Conservation (phyloP, 371 early-diverging fungal species). For the Phascolomyces articulosus region DNA sequence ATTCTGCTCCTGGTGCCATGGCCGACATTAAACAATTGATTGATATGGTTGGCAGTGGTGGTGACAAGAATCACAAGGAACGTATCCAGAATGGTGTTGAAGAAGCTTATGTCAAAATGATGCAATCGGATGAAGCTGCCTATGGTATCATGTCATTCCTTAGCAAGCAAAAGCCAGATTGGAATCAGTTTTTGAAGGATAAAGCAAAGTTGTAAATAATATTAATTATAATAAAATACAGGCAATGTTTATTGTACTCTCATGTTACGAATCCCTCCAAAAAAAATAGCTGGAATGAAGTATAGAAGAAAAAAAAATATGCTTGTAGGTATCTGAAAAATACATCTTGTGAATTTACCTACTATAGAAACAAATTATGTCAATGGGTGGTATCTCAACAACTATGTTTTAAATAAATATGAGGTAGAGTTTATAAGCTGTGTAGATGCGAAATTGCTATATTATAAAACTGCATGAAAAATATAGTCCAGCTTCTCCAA, state of each 20-base stretch:
- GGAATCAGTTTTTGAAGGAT: slow-evolving; percentile 49
- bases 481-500: too few species aligned
- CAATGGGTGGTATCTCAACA: too few species aligned
- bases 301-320: too few species aligned
- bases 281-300: too few species aligned
- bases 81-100: slow-evolving; percentile 40
- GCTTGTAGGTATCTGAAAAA: too few species aligned
- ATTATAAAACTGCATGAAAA: too few species aligned
- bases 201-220: slow-evolving; percentile 38
- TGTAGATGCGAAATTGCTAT: too few species aligned
- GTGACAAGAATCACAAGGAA: slow-evolving; percentile 27
- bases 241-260: background rate
- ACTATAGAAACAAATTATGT: too few species aligned
- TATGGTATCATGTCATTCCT: slow-evolving; percentile 68
- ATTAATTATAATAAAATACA: background rate
- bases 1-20: slow-evolving; percentile 64
- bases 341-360: too few species aligned
- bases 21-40: slow-evolving; percentile 56
- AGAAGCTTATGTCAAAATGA: slow-evolving; percentile 61
- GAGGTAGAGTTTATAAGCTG: too few species aligned
- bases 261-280: too few species aligned
- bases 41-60: slow-evolving; percentile 42
- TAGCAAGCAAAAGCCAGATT: slow-evolving; percentile 59
- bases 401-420: too few species aligned
- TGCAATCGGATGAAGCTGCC: slow-evolving; percentile 69